Percentiles rank a stretch among this genome's conserved stretches.
Evolutionary conservation across 306 rosid species (phyloP).

Genomic region (Rosa chinensis): DNA sequence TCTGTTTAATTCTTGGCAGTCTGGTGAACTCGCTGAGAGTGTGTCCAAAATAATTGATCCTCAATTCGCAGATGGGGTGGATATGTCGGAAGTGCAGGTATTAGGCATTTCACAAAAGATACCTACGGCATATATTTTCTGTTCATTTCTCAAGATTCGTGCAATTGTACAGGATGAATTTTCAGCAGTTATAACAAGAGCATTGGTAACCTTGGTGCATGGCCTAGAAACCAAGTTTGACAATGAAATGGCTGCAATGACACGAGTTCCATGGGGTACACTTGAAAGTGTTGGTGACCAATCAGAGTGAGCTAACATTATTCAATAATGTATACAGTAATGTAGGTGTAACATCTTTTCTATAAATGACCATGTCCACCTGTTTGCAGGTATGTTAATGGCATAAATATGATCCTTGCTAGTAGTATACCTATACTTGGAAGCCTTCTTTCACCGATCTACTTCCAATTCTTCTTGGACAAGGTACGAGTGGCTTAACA

Average conservation of each 20-base stretch:
- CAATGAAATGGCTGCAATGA: constrained; percentile 95
- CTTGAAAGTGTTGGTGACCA: constrained; percentile 99
- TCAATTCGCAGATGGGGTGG: constrained; percentile 72
- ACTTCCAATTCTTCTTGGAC: constrained; percentile 98
- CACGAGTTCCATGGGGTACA: constrained; percentile 87
- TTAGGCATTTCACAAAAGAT: constrained; percentile 20
- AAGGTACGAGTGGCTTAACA: constrained; percentile 50
- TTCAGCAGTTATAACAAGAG: constrained; percentile 90
- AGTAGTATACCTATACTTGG: constrained; percentile 94
- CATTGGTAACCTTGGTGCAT: constrained; percentile 87
- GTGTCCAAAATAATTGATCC: constrained; percentile 84
- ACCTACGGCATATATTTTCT: not conserved
- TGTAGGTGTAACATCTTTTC: constrained; percentile 17
- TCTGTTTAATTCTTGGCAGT: constrained; percentile 46
- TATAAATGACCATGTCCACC: constrained; percentile 26
- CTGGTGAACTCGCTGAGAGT: constrained; percentile 97
- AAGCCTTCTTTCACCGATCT: constrained; percentile 85
- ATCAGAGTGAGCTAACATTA: constrained; percentile 67
- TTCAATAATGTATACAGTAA: constrained; percentile 1
- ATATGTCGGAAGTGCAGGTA: constrained; percentile 99
- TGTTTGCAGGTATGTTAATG: constrained; percentile 86
- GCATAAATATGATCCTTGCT: constrained; percentile 86
- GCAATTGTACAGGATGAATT: constrained; percentile 79
- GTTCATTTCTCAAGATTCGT: constrained; percentile 27
- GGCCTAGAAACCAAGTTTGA: constrained; percentile 97